Evolutionary conservation across 208 protist genomes (phyloP).

Genomic region (Histomonas meleagridis): DNA sequence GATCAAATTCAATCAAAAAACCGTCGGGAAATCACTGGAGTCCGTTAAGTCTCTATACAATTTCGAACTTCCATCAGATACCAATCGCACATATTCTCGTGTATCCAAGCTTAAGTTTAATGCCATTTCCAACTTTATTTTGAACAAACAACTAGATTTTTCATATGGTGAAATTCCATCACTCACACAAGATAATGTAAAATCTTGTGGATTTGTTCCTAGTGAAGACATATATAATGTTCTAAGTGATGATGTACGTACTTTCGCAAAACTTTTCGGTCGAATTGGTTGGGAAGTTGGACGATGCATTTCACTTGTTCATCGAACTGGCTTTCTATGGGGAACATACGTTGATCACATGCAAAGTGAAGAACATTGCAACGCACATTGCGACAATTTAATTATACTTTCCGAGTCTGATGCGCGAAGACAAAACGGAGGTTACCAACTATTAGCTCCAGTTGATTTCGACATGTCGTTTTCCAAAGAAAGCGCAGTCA

Average conservation of each 20-base stretch:
- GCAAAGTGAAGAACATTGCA: neutral
- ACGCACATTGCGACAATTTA: neutral
- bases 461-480: slow-evolving; percentile 31
- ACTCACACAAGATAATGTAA: neutral
- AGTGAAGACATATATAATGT: neutral
- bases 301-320: neutral
- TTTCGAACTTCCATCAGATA: neutral
- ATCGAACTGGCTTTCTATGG: neutral
- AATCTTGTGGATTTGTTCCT: neutral
- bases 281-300: neutral
- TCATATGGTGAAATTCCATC: neutral
- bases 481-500: neutral
- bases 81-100: neutral
- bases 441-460: neutral
- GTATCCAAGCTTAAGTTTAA: neutral
- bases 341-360: slow-evolving; percentile 2
- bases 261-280: neutral
- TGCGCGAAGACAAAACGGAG: neutral
- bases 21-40: neutral
- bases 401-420: neutral
- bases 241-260: neutral
- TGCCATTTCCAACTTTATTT: neutral
- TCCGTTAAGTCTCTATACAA: neutral
- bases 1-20: neutral
- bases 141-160: neutral